Conservation (phyloP, 495 filamentous ascomycete genomes). For the Xylaria cubensis region DNA sequence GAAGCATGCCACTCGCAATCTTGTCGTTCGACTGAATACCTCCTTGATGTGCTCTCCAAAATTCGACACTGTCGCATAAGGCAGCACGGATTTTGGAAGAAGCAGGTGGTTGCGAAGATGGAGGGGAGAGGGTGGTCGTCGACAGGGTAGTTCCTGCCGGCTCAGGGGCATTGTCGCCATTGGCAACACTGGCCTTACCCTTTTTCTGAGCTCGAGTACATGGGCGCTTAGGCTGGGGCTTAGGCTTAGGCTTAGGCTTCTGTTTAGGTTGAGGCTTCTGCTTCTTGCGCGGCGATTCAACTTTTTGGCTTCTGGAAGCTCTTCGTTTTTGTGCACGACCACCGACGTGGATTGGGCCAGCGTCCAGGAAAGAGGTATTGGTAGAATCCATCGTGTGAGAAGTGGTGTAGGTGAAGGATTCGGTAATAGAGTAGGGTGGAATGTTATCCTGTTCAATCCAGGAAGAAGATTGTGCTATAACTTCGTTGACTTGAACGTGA, state of each 20-base stretch:
- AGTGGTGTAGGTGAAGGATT: too few species aligned
- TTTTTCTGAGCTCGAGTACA: background rate
- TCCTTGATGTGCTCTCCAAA: constrained; percentile 68
- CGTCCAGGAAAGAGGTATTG: background rate
- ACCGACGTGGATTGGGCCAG: background rate
- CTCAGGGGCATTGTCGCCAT: constrained; percentile 1
- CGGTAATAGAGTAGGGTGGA: too few species aligned
- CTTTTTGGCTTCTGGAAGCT: background rate
- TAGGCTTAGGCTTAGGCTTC: too few species aligned
- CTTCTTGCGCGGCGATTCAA: background rate
- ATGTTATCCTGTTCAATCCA: background rate
- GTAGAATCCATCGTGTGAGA: background rate
- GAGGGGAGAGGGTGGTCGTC: background rate
- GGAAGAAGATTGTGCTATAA: background rate
- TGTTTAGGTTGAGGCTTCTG: background rate
- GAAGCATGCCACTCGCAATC: constrained; percentile 63
- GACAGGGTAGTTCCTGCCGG: background rate
- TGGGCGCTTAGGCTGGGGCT: background rate
- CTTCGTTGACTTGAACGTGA: background rate
- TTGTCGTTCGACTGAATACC: constrained; percentile 58
- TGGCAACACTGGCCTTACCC: background rate
- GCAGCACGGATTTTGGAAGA: constrained; percentile 68
- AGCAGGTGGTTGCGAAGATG: constrained; percentile 42
- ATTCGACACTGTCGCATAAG: constrained; percentile 71
- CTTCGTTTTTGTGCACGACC: background rate